Evolutionary conservation across 2,329 filamentous ascomycete genomes (phyloP), one percentile per base, ranked within the genome.

Genomic region (Sporothrix variecibatus): DNA sequence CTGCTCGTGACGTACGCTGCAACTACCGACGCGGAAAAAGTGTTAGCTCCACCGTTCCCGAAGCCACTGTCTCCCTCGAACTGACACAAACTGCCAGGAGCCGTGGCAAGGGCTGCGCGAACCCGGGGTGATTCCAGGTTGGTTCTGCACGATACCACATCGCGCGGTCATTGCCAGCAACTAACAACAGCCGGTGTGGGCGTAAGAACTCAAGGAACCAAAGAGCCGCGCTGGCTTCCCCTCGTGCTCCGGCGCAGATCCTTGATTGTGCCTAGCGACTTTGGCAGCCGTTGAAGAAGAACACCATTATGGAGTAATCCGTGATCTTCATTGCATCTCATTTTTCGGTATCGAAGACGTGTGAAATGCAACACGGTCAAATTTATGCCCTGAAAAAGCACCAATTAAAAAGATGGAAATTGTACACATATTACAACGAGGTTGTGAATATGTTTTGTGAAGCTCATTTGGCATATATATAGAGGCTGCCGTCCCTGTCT

Each of bases 181-280:
- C 23, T 28, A 46, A 23, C 38, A 28, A 28, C 38, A 46, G 6
- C n/a, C 38, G 17, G n/a, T 17, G 65, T 26, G 65, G 38, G 34
- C 9, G n/a, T 28, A 2, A 58, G 8, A 17, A 26, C 15, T 46
- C n/a, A 43, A 38, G 2, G 31, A 65, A 46, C 62, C 71, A 74
- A 74, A 73, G 64, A 68, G 43, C 58, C 65, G 26, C 6, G 31
- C n/a, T 62, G 17, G 15, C 46, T 71, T 20, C 28, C 58, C 73
- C 73, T 65, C 73, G 73, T 75, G 73, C 38, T 53, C 20, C 73
- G 73, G 75, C 68, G 40, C 34, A 58, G n/a, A 73, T 68, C 43
- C 43, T 51, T 26, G 7, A 68, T 51, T 68, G 23, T 34, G 64
- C 5, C 9, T 68, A 68, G 64, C 38, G 28, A 20, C 12, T 38